phyloP scores from a whole-genome alignment of 345 rosid genomes.

The Gossypium rotundifolium region DNA sequence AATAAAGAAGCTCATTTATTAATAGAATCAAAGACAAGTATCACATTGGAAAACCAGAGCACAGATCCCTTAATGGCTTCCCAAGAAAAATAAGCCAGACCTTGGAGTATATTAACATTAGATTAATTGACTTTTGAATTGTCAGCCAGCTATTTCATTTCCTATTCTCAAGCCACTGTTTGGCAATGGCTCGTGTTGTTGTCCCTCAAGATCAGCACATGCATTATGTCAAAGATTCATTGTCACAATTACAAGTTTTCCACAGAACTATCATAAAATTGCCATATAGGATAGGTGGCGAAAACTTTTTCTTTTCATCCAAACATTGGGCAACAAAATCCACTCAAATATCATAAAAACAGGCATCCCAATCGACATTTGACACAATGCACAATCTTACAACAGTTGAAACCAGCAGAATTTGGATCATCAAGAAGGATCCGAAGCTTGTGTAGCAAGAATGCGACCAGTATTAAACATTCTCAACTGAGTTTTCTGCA shows the following conservation, averaged over 20 bases:
- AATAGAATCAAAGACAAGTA: background rate
- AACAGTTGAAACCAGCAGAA: background rate
- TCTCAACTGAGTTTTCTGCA: background rate
- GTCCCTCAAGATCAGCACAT: background rate
- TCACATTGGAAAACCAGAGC: background rate
- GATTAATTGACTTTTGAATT: background rate
- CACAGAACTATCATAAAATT: background rate
- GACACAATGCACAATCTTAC: background rate
- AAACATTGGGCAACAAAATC: background rate
- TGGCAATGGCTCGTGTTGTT: background rate
- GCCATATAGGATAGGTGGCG: background rate
- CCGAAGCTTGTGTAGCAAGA: background rate
- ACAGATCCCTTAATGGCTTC: background rate
- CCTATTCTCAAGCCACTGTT: background rate
- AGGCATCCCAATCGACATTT: background rate
- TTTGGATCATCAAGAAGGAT: background rate
- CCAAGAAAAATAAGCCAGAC: background rate
- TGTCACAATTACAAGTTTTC: background rate
- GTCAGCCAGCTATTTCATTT: background rate
- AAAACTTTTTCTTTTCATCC: background rate
- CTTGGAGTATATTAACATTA: background rate
- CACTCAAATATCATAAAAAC: background rate
- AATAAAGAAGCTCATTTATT: background rate
- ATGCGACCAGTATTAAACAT: background rate
- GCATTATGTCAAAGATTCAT: background rate